Percentiles rank a stretch among this genome's conserved stretches.
Conservation (phyloP, 2,329 filamentous ascomycete species). For the Aspergillus terreus region DNA sequence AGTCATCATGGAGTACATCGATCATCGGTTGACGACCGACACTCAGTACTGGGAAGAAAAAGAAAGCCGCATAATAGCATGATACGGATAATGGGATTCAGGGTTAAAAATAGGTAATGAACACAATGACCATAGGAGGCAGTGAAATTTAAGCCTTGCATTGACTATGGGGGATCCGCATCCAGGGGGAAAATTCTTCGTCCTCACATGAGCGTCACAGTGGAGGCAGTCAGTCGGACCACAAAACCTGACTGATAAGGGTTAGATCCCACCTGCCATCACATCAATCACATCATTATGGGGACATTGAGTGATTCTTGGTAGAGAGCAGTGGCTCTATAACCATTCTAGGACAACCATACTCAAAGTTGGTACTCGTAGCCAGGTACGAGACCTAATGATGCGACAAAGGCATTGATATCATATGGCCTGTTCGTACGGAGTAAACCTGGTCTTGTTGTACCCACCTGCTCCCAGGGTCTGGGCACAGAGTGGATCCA, state of each 20-base stretch:
- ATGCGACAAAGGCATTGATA: neutral
- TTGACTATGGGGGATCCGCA: neutral
- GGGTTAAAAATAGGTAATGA: neutral
- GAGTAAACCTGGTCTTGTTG: neutral
- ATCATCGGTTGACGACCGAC: too few relatives aligned
- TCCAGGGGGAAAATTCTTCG: constrained; percentile 1
- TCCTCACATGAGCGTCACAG: constrained; percentile 1
- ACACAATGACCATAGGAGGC: neutral
- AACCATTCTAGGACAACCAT: neutral
- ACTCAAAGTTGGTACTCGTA: neutral
- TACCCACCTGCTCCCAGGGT: neutral
- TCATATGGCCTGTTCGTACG: neutral
- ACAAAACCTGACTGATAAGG: neutral
- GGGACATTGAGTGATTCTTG: neutral
- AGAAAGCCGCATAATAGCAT: too few relatives aligned
- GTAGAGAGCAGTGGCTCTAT: too few relatives aligned
- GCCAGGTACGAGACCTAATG: too few relatives aligned
- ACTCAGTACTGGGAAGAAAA: too few relatives aligned
- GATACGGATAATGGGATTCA: too few relatives aligned
- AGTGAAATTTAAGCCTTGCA: too few relatives aligned
- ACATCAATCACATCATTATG: neutral
- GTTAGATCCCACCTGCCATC: neutral
- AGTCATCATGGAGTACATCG: too few relatives aligned
- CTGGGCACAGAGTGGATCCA: neutral
- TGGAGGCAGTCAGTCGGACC: neutral